These are phyloP conservation scores for Xylaria multiplex DNA, from an alignment of 2,329 filamentous ascomycete genomes.

Conservation along the genomic window DNA sequence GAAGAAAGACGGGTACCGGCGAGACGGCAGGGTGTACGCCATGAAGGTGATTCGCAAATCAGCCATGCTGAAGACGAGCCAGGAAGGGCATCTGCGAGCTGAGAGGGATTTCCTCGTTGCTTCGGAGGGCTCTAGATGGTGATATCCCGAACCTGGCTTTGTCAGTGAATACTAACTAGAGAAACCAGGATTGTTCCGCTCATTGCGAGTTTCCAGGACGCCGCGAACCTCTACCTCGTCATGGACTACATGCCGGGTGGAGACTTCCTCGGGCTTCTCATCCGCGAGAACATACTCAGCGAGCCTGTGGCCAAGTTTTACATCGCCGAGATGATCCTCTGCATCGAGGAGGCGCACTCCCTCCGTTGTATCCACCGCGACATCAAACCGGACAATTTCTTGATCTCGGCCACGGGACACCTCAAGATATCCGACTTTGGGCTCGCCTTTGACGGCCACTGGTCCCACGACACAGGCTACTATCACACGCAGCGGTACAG, in stretches of 20 bases:
- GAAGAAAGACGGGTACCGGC: constrained; percentile 21
- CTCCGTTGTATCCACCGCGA: constrained; percentile 94
- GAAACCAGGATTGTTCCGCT: constrained; percentile 79
- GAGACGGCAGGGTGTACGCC: constrained; percentile 74
- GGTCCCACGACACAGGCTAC: constrained; percentile 89
- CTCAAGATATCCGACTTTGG: constrained; percentile 97
- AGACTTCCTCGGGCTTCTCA: constrained; percentile 87
- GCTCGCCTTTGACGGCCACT: constrained; percentile 93
- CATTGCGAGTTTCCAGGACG: constrained; percentile 88
- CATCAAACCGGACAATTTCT: constrained; percentile 96
- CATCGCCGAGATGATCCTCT: constrained; percentile 93
- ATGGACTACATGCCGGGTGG: constrained; percentile 99
- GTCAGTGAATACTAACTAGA: constrained; percentile 18
- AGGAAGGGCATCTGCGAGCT: constrained; percentile 91
- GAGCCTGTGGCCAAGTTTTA: constrained; percentile 87
- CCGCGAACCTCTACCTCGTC: constrained; percentile 84
- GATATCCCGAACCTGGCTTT: constrained; percentile 39
- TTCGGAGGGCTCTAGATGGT: constrained; percentile 87
- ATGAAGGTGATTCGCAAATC: constrained; percentile 98
- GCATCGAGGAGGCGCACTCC: constrained; percentile 89
- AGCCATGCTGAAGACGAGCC: constrained; percentile 88
- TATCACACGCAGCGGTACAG: constrained; percentile 85
- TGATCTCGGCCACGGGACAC: constrained; percentile 88
- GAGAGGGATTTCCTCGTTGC: constrained; percentile 92
- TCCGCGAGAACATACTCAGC: constrained; percentile 83